Base-by-base conservation (phyloP, 345 rosid genomes). In the Camelina laxa region DNA sequence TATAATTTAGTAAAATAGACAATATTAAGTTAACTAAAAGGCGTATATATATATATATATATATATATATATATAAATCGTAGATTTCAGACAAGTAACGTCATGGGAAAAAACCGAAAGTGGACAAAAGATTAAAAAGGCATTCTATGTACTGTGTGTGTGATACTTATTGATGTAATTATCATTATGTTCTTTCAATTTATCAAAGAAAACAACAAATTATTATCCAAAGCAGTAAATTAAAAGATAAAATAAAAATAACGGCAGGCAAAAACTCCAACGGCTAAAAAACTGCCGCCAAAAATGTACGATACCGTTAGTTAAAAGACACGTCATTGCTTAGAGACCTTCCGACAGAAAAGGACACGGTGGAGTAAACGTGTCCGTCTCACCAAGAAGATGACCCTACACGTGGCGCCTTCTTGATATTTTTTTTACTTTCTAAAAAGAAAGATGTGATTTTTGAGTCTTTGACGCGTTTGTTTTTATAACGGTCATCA, bases 201-300 rank as follows among this genome's bases (percentile, higher is more conserved):
- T 6, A 6, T 5, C 5, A 4, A 54, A 5, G 39, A 54, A 16
- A 4, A 54, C 2, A 21, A 67, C 6, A 27, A 64, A 22, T 31
- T 30, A 30, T 45, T 13, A 58, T 58, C 33, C 30, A 27, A 14
- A 70, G 10, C 41, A 35, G 70, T 74, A 47, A 51, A 33, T 3
- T 3, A 24, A 31, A 5, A 33, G 5, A 33, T 7, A 35, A 48
- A 19, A 50, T 27, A 66, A 31, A 60, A 65, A 31, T 53, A 53
- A 58, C 24, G 61, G 68, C 30, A 27, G 30, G 9, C 36, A 47
- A 56, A 15, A 51, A 65, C 53, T 77, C 63, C 64, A 72, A 78
- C 59, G 69, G 60, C 9, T 77, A 7, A 60, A 67, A 72, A 78
- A 33, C 77, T 72, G 81, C 69, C 81, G 74, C 81, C 81, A 78